Evolutionary conservation across 805 yeast genomes (phyloP).

Genomic region (Scheffersomyces amazonensis): DNA sequence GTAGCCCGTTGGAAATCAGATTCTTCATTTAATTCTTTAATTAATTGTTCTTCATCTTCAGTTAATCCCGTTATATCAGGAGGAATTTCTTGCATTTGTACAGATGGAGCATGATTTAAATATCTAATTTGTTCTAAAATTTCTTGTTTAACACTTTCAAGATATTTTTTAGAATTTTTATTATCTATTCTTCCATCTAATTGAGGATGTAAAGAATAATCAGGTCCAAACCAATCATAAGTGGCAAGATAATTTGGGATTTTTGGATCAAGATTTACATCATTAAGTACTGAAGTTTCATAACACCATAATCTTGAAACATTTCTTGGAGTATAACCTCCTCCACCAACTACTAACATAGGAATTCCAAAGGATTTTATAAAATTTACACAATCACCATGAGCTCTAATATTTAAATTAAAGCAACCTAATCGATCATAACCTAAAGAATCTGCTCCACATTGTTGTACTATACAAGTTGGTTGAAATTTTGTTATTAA

Average conservation of each 20-base stretch:
- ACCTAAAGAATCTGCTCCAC: slow-evolving; percentile 96
- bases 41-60: slow-evolving; percentile 39
- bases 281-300: slow-evolving; percentile 80
- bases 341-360: slow-evolving; percentile 91
- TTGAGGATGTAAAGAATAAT: slow-evolving; percentile 80
- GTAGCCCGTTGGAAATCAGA: slow-evolving; percentile 12
- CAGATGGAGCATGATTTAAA: slow-evolving; percentile 91
- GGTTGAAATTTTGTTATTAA: slow-evolving; percentile 90
- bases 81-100: slow-evolving; percentile 86
- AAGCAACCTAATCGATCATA: slow-evolving; percentile 94
- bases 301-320: slow-evolving; percentile 95
- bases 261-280: slow-evolving; percentile 44
- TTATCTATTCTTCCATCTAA: slow-evolving; percentile 66
- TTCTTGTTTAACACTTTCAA: slow-evolving; percentile 74
- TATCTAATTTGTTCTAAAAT: slow-evolving; percentile 78
- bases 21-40: slow-evolving; percentile 37
- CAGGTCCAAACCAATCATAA: slow-evolving; percentile 84
- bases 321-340: slow-evolving; percentile 96
- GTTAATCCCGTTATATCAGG: slow-evolving; percentile 53
- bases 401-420: slow-evolving; percentile 87
- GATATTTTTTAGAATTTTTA: slow-evolving; percentile 76
- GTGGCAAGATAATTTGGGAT: slow-evolving; percentile 73
- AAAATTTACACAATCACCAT: slow-evolving; percentile 91
- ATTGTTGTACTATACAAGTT: slow-evolving; percentile 89
- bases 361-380: slow-evolving; percentile 89